These are phyloP conservation scores for Aciculosporium take DNA, from an alignment of 2,329 filamentous ascomycete species.

Conservation along the genomic window DNA sequence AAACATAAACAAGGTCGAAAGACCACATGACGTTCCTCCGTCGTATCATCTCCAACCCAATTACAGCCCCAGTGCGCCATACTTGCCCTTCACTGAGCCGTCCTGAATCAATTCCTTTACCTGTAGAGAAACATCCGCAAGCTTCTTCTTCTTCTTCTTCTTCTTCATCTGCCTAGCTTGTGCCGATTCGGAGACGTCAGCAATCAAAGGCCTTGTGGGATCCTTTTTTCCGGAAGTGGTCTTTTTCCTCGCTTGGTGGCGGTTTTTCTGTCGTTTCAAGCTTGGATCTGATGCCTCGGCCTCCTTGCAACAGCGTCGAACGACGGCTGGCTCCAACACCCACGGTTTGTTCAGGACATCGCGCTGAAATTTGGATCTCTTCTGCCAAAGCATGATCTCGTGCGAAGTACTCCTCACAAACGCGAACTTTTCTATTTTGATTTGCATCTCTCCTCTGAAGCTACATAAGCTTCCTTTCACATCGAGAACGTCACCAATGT, in stretches of 20 bases:
- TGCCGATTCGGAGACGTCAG: slow-evolving; percentile 2
- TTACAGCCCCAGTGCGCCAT: slow-evolving; percentile 22
- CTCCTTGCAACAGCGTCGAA: slow-evolving; percentile 35
- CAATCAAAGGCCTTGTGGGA: neutral
- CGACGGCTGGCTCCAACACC: slow-evolving; percentile 34
- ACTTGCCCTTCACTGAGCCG: slow-evolving; percentile 18
- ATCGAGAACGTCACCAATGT: slow-evolving; percentile 41
- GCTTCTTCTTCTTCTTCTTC: slow-evolving; percentile 2
- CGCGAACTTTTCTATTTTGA: slow-evolving; percentile 37
- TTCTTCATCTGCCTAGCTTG: slow-evolving; percentile 2
- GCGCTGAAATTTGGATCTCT: slow-evolving; percentile 32
- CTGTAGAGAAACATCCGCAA: slow-evolving; percentile 6
- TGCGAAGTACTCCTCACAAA: slow-evolving; percentile 36
- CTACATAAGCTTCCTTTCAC: slow-evolving; percentile 37
- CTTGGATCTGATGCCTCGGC: slow-evolving; percentile 23
- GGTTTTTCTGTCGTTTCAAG: slow-evolving; percentile 14
- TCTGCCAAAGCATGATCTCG: slow-evolving; percentile 46
- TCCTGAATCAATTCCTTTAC: slow-evolving; percentile 15
- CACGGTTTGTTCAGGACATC: slow-evolving; percentile 39
- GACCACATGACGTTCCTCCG: neutral
- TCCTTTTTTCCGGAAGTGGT: neutral
- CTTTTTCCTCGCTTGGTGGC: slow-evolving; percentile 10
- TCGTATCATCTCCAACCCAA: neutral
- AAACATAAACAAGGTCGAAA: neutral
- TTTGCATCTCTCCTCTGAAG: slow-evolving; percentile 35